Conservation (phyloP, 1,139 yeast genomes). For the Debaryomycetaceae sp. region DNA sequence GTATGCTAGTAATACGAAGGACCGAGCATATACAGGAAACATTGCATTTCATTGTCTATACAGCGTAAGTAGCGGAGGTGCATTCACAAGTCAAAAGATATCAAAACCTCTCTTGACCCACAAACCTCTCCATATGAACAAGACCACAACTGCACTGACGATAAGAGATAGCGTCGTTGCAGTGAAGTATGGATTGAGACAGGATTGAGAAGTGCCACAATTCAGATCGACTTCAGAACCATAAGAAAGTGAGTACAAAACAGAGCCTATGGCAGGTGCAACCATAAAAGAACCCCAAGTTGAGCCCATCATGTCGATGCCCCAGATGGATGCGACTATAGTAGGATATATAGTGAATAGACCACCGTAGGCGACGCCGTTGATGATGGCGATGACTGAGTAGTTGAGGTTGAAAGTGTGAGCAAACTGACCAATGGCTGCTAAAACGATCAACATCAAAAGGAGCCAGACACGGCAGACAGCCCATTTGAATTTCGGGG, state of each 20-base stretch:
- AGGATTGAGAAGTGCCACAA: slow-evolving; percentile 17
- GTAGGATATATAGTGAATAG: slow-evolving; percentile 84
- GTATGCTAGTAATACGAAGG: too few species aligned
- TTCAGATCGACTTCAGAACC: slow-evolving; percentile 60
- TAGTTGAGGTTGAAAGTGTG: slow-evolving; percentile 5
- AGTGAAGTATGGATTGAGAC: slow-evolving; percentile 31
- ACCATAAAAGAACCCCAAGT: slow-evolving; percentile 91
- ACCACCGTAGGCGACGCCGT: slow-evolving; percentile 80
- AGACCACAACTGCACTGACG: slow-evolving; percentile 28
- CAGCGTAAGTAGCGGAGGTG: too few species aligned
- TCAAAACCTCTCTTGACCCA: slow-evolving; percentile 34
- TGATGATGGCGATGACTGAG: slow-evolving; percentile 41
- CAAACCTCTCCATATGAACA: slow-evolving; percentile 30
- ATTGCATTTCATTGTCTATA: background rate
- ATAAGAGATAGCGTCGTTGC: slow-evolving; percentile 29
- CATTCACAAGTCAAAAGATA: slow-evolving; percentile 11
- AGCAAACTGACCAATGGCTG: slow-evolving; percentile 40
- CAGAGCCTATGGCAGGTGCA: slow-evolving; percentile 87
- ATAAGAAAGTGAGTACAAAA: slow-evolving; percentile 66
- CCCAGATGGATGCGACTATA: slow-evolving; percentile 80
- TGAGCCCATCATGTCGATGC: slow-evolving; percentile 83
- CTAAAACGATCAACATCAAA: slow-evolving; percentile 35
- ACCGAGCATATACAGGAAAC: background rate
- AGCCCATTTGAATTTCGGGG: slow-evolving; percentile 22
- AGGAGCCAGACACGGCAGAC: slow-evolving; percentile 45